Evolutionary conservation across 768 basidiomycete genomes (phyloP).

Genomic region (Lactarius deliciosus): DNA sequence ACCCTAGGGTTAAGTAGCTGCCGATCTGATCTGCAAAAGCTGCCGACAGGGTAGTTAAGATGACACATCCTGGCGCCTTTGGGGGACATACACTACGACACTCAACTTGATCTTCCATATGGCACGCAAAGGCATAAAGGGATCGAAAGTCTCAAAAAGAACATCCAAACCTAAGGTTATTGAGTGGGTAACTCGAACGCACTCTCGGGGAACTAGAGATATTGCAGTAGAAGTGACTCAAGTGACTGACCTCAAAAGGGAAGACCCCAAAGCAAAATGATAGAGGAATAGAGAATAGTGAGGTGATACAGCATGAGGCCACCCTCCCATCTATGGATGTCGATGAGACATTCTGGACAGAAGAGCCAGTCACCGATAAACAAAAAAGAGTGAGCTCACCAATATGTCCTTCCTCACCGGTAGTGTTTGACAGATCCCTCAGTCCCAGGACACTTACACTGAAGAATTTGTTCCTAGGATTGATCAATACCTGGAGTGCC

Average conservation of each 20-base stretch:
- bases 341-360: background rate
- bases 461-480: constrained; percentile 1
- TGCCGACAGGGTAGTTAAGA: too few relatives aligned
- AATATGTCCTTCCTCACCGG: background rate
- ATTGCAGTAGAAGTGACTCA: background rate
- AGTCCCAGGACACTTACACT: background rate
- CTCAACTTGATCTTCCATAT: too few relatives aligned
- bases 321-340: background rate
- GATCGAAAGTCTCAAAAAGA: too few relatives aligned
- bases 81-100: too few relatives aligned
- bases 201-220: background rate
- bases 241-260: too few relatives aligned
- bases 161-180: too few relatives aligned
- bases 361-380: background rate
- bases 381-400: background rate
- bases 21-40: too few relatives aligned
- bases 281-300: background rate
- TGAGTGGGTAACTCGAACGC: background rate
- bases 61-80: too few relatives aligned
- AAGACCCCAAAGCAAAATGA: background rate
- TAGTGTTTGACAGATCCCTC: too few relatives aligned
- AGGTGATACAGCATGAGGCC: background rate
- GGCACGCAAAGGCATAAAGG: too few relatives aligned
- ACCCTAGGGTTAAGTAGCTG: too few relatives aligned
- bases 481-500: background rate